Evolutionary conservation across 257 asterid genomes (phyloP).

Genomic region (Knoxia roxburghii): DNA sequence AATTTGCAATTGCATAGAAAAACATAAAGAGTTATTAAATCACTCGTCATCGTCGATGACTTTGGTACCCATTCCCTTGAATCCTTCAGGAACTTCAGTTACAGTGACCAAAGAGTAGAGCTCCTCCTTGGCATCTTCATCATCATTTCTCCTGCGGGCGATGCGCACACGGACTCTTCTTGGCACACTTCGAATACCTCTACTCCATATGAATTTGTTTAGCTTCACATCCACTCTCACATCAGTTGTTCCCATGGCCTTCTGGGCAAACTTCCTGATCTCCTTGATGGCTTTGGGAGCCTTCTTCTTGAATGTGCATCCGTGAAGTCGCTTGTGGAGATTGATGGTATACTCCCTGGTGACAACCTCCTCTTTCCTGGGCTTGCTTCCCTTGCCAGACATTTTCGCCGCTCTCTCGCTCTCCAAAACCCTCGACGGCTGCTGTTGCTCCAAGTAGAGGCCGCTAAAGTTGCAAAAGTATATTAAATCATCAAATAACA

Average conservation of each 20-base stretch:
- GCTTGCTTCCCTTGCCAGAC: constrained; percentile 31
- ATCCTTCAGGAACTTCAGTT: constrained; percentile 38
- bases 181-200: constrained; percentile 70
- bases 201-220: constrained; percentile 72
- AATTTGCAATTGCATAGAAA: constrained; percentile 6
- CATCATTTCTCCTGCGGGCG: constrained; percentile 66
- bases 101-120: constrained; percentile 70
- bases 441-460: background rate
- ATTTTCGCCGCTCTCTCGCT: constrained; percentile 15
- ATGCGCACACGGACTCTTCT: constrained; percentile 74
- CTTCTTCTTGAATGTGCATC: constrained; percentile 81
- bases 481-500: too few relatives aligned
- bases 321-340: constrained; percentile 36
- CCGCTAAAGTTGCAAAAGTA: too few relatives aligned
- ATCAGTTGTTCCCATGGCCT: constrained; percentile 74
- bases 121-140: constrained; percentile 79
- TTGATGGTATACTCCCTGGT: constrained; percentile 44
- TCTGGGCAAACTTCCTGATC: constrained; percentile 64
- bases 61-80: constrained; percentile 72
- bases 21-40: constrained; percentile 2
- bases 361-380: constrained; percentile 43
- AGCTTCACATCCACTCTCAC: constrained; percentile 71
- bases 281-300: constrained; percentile 82
- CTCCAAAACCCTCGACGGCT: constrained; percentile 10
- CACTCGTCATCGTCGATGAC: constrained; percentile 64